Evolutionary conservation across 1,284 basidiomycete species (phyloP).

Genomic region (Pseudozyma thailandica): DNA sequence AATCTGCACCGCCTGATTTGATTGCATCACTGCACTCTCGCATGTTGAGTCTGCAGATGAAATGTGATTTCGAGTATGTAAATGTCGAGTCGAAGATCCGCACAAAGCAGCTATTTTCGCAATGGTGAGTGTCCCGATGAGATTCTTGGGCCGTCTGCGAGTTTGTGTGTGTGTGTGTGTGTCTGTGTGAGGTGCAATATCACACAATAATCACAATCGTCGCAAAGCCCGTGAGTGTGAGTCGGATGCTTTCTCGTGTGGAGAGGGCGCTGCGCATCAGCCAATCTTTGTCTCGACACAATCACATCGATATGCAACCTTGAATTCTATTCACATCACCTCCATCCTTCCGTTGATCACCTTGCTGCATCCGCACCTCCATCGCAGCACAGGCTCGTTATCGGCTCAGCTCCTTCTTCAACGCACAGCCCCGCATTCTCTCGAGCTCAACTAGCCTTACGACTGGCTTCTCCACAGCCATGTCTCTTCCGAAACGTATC

Average conservation of each 20-base stretch:
- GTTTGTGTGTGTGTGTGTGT: not conserved
- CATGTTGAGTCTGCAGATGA: not conserved
- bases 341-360: not conserved
- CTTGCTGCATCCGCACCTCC: not conserved
- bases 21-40: not conserved
- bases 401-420: not conserved
- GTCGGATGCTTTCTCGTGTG: no score
- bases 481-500: constrained; percentile 67
- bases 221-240: no score
- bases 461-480: constrained; percentile 10
- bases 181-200: not conserved
- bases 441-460: not conserved
- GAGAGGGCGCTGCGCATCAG: no score
- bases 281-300: no score
- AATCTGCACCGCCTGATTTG: no score
- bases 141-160: no score
- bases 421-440: no score
- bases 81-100: no score
- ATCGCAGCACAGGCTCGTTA: not conserved
- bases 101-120: no score
- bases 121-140: no score
- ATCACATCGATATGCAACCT: not conserved
- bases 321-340: not conserved
- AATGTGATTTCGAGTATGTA: no score
- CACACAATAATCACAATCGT: no score